phyloP scores from a whole-genome alignment of 768 basidiomycete species.

The Suillus ampliporus region DNA sequence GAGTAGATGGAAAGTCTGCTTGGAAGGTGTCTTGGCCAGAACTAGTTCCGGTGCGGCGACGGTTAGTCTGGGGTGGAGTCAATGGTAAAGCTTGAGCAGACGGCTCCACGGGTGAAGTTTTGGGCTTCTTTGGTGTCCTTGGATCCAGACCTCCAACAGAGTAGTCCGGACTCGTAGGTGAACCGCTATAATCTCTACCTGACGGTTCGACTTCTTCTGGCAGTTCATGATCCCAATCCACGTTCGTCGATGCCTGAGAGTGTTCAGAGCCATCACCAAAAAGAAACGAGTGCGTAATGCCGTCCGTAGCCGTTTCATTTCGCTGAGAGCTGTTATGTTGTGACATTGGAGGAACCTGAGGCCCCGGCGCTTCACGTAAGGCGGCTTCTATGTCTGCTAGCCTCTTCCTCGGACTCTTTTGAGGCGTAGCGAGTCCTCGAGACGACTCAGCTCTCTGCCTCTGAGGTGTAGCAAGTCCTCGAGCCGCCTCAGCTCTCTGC shows the following conservation, averaged over 20 bases:
- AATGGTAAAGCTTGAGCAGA: conserved; percentile 8
- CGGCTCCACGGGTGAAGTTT: conserved; percentile 14
- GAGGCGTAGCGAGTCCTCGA: conserved; percentile 1
- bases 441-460: neutral
- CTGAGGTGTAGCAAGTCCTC: neutral
- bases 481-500: neutral
- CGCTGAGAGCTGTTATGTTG: conserved; percentile 13
- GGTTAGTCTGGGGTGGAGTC: conserved; percentile 31
- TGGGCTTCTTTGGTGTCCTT: conserved; percentile 23
- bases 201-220: conserved; percentile 7
- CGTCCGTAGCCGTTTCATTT: conserved; percentile 10
- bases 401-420: conserved; percentile 8
- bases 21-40: conserved; percentile 1
- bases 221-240: conserved; percentile 25
- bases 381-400: neutral
- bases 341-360: neutral
- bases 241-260: conserved; percentile 32
- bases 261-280: conserved; percentile 13
- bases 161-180: neutral
- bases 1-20: conserved; percentile 20
- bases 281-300: neutral
- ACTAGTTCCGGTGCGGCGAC: conserved; percentile 8
- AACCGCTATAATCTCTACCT: conserved; percentile 15
- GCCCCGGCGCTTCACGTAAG: neutral
- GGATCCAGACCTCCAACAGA: conserved; percentile 11